phyloP scores from a whole-genome alignment of 225 moss, liverwort and hornwort species.

The Thuidium tamariscinum region DNA sequence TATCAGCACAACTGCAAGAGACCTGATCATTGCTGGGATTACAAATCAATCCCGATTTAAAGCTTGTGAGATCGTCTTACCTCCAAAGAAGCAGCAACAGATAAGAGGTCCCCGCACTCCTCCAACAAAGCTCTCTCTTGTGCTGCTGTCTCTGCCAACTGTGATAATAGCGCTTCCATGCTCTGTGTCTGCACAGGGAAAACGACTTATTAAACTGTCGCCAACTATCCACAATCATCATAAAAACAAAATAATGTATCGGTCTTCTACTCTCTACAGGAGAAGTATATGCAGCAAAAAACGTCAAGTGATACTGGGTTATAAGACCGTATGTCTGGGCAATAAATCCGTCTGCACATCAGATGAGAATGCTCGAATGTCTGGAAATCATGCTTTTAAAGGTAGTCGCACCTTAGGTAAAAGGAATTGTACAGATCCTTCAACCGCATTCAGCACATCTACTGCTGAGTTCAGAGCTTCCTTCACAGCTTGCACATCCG shows the following conservation, averaged over 20 bases:
- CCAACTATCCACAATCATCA: not conserved
- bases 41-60: not conserved
- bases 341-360: not conserved
- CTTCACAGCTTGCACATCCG: constrained; percentile 94
- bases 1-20: not conserved
- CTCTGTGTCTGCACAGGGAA: constrained; percentile 55
- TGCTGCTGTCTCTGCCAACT: constrained; percentile 85
- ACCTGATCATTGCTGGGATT: not conserved
- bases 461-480: constrained; percentile 97
- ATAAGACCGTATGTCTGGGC: not conserved
- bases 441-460: constrained; percentile 96
- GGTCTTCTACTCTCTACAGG: not conserved
- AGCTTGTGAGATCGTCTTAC: constrained; percentile 4
- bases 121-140: constrained; percentile 84
- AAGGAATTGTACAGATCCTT: constrained; percentile 71
- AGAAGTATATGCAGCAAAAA: not conserved
- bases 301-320: not conserved
- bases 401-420: constrained; percentile 57
- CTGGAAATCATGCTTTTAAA: not conserved
- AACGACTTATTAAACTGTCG: not conserved
- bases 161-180: constrained; percentile 76
- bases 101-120: constrained; percentile 81
- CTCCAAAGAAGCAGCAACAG: constrained; percentile 79
- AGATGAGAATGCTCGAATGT: not conserved
- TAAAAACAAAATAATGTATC: not conserved